Conservation (phyloP, 2,329 filamentous ascomycete genomes). For the Fusarium kyushuense region DNA sequence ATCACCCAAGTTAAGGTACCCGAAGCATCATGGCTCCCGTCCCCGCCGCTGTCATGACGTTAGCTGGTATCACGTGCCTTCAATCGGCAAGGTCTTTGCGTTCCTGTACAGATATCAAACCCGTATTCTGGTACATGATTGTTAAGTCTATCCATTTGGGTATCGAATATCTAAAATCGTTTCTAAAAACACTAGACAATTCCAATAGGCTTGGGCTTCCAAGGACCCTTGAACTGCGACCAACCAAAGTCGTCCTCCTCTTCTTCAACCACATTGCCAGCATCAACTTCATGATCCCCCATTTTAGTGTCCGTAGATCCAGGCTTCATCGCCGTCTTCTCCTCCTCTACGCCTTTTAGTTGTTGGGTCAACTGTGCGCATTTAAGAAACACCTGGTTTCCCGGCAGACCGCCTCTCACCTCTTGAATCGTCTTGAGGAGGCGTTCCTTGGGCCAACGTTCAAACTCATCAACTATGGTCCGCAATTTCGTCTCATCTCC, state of each 20-base stretch:
- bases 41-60: constrained; percentile 40
- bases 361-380: constrained; percentile 59
- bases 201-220: constrained; percentile 71
- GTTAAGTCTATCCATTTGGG: constrained; percentile 9
- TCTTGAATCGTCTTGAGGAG: constrained; percentile 56
- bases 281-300: constrained; percentile 19
- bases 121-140: background rate
- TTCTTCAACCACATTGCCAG: constrained; percentile 46
- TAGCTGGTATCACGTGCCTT: too few relatives aligned
- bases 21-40: constrained; percentile 32
- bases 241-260: constrained; percentile 54
- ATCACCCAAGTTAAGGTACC: background rate
- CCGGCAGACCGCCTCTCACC: constrained; percentile 56
- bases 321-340: constrained; percentile 23
- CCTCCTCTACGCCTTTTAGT: constrained; percentile 46
- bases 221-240: constrained; percentile 63
- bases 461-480: constrained; percentile 49
- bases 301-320: constrained; percentile 20
- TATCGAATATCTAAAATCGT: constrained; percentile 18
- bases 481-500: constrained; percentile 47
- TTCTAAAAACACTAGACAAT: constrained; percentile 54
- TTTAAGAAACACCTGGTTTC: constrained; percentile 59
- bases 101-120: background rate
- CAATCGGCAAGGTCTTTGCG: background rate
- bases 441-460: constrained; percentile 53